A percentile compares a stretch with the other conserved stretches of the same genome.
Evolutionary conservation across 345 rosid species (phyloP).

Genomic region (Eucalyptus regnans): DNA sequence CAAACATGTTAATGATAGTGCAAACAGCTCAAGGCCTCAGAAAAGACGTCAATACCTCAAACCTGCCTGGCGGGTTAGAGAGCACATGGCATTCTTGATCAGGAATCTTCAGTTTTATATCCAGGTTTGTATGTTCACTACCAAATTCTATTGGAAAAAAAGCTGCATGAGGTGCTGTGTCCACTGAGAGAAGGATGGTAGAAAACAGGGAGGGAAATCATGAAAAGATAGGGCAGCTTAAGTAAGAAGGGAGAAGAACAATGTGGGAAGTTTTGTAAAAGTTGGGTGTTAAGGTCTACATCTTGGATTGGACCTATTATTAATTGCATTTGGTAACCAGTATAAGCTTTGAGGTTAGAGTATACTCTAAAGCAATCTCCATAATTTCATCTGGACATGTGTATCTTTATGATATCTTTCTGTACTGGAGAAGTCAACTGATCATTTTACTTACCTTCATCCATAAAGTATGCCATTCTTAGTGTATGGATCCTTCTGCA

Average conservation of each 20-base stretch:
- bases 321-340: background rate
- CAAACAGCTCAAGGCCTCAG: conserved; percentile 40
- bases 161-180: background rate
- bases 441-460: background rate
- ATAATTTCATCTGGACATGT: background rate
- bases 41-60: conserved; percentile 66
- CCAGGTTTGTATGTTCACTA: conserved; percentile 35
- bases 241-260: background rate
- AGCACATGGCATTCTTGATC: conserved; percentile 95
- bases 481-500: background rate
- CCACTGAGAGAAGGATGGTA: background rate
- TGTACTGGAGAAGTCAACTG: background rate
- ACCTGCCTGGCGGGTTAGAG: conserved; percentile 95
- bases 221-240: background rate
- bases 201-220: background rate
- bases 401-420: background rate
- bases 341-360: background rate
- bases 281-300: background rate
- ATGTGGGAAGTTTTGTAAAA: background rate
- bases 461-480: background rate
- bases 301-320: background rate
- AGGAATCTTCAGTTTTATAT: conserved; percentile 96
- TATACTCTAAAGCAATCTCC: background rate
- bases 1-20: conserved; percentile 43
- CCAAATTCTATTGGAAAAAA: background rate